Base-by-base conservation (phyloP, 768 basidiomycete genomes). In the Tubosaeta sp. region DNA sequence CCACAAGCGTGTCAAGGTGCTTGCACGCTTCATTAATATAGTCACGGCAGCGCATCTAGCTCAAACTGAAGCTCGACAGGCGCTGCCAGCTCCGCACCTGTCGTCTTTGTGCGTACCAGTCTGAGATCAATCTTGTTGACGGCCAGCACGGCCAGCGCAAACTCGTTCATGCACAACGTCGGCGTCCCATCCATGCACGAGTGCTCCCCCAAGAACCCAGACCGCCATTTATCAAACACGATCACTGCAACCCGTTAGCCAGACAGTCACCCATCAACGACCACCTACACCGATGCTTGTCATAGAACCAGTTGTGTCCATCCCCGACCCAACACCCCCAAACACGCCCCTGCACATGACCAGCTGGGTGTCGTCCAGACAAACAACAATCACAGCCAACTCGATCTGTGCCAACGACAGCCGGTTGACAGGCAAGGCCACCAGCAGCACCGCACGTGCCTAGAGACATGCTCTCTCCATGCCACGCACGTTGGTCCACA, bases 131-230 rank as follows among this genome's bases (percentile, higher is more conserved):
- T 76, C 69, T 89, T 93, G 64, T 80, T 79, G 3, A 75, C 72
- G 2, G 83, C 85, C 35, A 97, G 73, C 0, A 85, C 79, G 13
- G 83, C 91, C 45, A 97, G 75, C 49, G 92, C 72, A 69, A 93
- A 99, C 66, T 99, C 97, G 74, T 97, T 97, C 79, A 97, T 71
- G 43, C 97, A 85, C 29, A 97, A 76, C 0, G 95, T 98, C 5
- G 97, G 90, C 1, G 94, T 98, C 17, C 95, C 95, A 64, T 98
- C 95, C 86, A 87, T 84, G 61, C 86, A 90, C 17, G 86, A 89
- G 70, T 90, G 88, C 66, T 90, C 86, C 35, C 90, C 90, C 0
- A 92, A 73, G 80, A 98, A 99, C 0, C 90, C 95, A 22, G 91
- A 93, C 34, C 91, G 90, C 43, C 92, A 95, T 60, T 94, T 93